These are phyloP conservation scores for Aspergillus steynii DNA, from an alignment of 495 filamentous ascomycete genomes.

Conservation along the genomic window DNA sequence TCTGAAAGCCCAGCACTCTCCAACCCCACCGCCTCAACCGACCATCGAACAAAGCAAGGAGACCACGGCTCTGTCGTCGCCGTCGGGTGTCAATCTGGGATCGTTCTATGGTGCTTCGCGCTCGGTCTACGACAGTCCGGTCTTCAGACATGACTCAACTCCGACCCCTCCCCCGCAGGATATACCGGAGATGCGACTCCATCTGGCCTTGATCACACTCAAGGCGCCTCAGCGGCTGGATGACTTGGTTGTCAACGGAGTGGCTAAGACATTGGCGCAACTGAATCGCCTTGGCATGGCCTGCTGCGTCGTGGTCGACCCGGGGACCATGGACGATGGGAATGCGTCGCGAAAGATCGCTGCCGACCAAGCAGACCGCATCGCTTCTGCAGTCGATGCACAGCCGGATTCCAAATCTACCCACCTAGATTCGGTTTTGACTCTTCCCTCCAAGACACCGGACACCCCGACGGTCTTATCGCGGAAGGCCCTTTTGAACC, in stretches of 20 bases:
- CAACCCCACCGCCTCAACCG: conserved; percentile 18
- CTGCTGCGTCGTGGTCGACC: conserved; percentile 80
- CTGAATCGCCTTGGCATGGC: conserved; percentile 77
- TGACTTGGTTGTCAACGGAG: conserved; percentile 66
- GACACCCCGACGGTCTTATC: conserved; percentile 48
- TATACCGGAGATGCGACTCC: conserved; percentile 50
- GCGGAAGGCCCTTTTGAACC: conserved; percentile 62
- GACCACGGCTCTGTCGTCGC: conserved; percentile 22
- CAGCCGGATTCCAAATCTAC: conserved; percentile 66
- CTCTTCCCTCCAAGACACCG: conserved; percentile 32
- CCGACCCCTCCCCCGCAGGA: conserved; percentile 35
- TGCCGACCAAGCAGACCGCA: conserved; percentile 67
- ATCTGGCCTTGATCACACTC: conserved; percentile 86
- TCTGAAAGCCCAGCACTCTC: conserved; percentile 54
- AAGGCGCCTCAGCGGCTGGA: conserved; percentile 68
- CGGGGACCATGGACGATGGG: conserved; percentile 38
- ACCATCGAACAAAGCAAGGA: conserved; percentile 21
- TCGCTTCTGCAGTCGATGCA: conserved; percentile 70
- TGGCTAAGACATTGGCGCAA: conserved; percentile 81
- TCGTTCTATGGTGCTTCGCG: conserved; percentile 59
- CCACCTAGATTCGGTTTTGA: conserved; percentile 65
- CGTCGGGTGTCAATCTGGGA: conserved; percentile 60
- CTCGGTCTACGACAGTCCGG: conserved; percentile 62
- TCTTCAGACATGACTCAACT: conserved; percentile 55
- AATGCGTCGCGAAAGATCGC: conserved; percentile 44